Percentiles rank a stretch among this genome's conserved stretches.
Evolutionary conservation across 1,284 basidiomycete genomes (phyloP).

Genomic region (Ganoderma boninense): DNA sequence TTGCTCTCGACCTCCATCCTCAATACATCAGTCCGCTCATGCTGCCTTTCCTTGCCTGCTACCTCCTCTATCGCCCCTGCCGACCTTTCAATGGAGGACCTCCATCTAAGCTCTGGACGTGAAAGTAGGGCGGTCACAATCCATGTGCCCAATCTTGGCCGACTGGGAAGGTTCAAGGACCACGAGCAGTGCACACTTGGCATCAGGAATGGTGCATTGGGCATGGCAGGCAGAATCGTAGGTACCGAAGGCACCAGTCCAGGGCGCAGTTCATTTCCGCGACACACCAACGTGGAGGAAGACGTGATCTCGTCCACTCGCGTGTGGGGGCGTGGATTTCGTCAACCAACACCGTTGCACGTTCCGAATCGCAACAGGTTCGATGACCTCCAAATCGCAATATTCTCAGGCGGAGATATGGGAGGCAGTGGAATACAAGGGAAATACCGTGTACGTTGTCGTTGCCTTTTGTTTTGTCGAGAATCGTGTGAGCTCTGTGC

Average conservation of each 20-base stretch:
- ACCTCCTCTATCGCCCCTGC: not conserved
- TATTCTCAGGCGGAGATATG: not conserved
- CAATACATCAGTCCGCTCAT: not conserved
- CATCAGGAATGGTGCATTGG: slow-evolving; percentile 8
- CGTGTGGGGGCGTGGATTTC: slow-evolving; percentile 3
- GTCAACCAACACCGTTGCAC: not conserved
- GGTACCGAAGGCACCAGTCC: slow-evolving; percentile 15
- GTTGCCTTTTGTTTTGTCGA: slow-evolving; percentile 20
- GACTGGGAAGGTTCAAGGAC: not conserved
- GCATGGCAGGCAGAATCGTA: slow-evolving; percentile 16
- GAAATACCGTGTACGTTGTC: slow-evolving; percentile 4
- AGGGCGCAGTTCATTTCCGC: slow-evolving; percentile 33
- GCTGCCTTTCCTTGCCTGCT: not conserved
- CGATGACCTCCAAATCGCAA: not conserved
- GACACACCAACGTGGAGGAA: slow-evolving; percentile 20
- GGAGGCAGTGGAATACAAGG: slow-evolving; percentile 1
- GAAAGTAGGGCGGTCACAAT: not conserved
- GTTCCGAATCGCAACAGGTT: not conserved
- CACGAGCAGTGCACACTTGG: not conserved
- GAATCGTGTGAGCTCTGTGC: slow-evolving; percentile 21
- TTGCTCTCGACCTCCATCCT: not conserved
- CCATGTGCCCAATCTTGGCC: not conserved
- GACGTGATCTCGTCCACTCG: slow-evolving; percentile 10
- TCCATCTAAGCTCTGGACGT: not conserved
- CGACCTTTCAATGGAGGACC: too few species aligned